These are phyloP conservation scores for Pseudogymnoascus sp. DNA, from an alignment of 2,329 filamentous ascomycete species.

Conservation along the genomic window DNA sequence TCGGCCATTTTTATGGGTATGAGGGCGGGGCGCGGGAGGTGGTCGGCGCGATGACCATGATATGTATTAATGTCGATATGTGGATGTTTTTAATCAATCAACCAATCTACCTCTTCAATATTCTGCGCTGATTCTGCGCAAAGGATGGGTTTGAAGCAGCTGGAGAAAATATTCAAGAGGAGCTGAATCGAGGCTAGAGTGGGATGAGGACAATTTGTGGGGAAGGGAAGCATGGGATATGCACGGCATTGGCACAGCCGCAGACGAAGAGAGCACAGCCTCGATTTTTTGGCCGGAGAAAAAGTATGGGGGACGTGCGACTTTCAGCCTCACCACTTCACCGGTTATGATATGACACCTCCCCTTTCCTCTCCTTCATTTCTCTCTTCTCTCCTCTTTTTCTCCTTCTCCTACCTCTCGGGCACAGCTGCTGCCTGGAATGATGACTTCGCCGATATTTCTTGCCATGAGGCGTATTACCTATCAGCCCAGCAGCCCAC, in stretches of 20 bases:
- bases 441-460: too few species aligned
- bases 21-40: not conserved
- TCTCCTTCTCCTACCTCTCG: too few species aligned
- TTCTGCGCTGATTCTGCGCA: not conserved
- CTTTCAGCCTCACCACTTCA: not conserved
- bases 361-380: too few species aligned
- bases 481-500: too few species aligned
- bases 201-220: not conserved
- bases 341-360: not conserved
- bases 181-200: not conserved
- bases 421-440: too few species aligned
- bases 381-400: too few species aligned
- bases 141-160: not conserved
- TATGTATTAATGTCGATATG: not conserved
- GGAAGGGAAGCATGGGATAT: not conserved
- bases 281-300: not conserved
- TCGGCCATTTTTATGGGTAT: not conserved
- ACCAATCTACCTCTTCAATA: not conserved
- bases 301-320: not conserved
- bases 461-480: too few species aligned
- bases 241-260: not conserved
- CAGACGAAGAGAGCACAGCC: not conserved
- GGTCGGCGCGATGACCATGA: not conserved
- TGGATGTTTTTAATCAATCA: not conserved
- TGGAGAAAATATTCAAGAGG: not conserved